Evolutionary conservation across 805 yeast species (phyloP).

Genomic region (Lipomyces japonicus): DNA sequence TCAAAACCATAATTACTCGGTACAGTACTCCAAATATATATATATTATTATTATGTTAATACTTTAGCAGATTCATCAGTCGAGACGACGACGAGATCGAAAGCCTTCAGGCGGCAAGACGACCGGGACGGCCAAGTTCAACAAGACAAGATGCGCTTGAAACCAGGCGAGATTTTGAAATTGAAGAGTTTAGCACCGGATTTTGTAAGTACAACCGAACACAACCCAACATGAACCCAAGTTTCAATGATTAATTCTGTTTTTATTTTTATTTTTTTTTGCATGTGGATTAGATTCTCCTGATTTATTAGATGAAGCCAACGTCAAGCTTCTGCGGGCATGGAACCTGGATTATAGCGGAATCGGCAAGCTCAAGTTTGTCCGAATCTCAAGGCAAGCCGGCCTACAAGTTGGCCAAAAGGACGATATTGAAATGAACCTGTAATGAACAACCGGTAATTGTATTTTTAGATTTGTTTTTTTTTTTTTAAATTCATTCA

Average conservation of each 20-base stretch:
- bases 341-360: conserved; percentile 90
- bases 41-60: background rate
- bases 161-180: conserved; percentile 57
- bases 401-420: conserved; percentile 13
- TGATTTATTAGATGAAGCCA: conserved; percentile 58
- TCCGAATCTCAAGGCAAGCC: conserved; percentile 34
- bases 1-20: conserved; percentile 49
- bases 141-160: conserved; percentile 66
- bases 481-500: no score
- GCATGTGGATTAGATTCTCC: conserved; percentile 54
- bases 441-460: no score
- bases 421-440: no score
- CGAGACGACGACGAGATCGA: conserved; percentile 75
- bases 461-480: no score
- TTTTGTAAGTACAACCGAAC: conserved; percentile 39
- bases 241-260: no score
- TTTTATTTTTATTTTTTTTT: no score
- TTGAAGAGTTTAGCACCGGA: conserved; percentile 64
- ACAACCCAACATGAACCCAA: no score
- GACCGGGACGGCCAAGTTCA: conserved; percentile 84
- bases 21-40: background rate
- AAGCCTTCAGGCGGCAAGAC: conserved; percentile 56
- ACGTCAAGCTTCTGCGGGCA: conserved; percentile 55
- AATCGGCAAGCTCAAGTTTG: conserved; percentile 55
- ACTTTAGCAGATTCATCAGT: conserved; percentile 41